These are phyloP conservation scores for Santalum album DNA, from an alignment of 164 flowering plant species.

Conservation along the genomic window DNA sequence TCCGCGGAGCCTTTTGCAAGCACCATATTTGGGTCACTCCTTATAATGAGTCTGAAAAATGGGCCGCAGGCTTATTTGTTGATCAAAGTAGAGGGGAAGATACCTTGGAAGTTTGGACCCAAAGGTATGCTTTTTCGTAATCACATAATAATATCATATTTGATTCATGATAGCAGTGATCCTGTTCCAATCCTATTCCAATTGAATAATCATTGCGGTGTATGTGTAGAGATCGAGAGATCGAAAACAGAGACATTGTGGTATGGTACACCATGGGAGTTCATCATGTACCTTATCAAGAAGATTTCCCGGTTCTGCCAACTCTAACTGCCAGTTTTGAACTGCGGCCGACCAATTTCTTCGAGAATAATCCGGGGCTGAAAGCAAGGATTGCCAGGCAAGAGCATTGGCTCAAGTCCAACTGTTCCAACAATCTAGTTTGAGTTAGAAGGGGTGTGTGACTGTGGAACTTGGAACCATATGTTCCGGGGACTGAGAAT, in stretches of 20 bases:
- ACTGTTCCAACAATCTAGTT: too few relatives aligned
- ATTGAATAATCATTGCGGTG: too few relatives aligned
- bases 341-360: background rate
- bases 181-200: background rate
- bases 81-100: constrained; percentile 44
- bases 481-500: too few relatives aligned
- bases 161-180: too few relatives aligned
- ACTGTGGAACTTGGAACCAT: too few relatives aligned
- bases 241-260: constrained; percentile 27
- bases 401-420: too few relatives aligned
- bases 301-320: constrained; percentile 13
- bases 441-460: too few relatives aligned
- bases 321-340: background rate
- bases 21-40: constrained; percentile 41
- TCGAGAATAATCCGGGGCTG: background rate
- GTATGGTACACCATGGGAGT: constrained; percentile 27
- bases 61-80: constrained; percentile 32
- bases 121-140: too few relatives aligned
- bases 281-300: constrained; percentile 24
- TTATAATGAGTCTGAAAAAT: constrained; percentile 36
- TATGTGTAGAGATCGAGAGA: constrained; percentile 19
- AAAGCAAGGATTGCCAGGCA: background rate
- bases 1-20: constrained; percentile 30
- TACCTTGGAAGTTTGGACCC: constrained; percentile 21
- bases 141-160: too few relatives aligned